Base-by-base conservation (phyloP, 139 green algal species). In the Chlorella vulgaris region DNA sequence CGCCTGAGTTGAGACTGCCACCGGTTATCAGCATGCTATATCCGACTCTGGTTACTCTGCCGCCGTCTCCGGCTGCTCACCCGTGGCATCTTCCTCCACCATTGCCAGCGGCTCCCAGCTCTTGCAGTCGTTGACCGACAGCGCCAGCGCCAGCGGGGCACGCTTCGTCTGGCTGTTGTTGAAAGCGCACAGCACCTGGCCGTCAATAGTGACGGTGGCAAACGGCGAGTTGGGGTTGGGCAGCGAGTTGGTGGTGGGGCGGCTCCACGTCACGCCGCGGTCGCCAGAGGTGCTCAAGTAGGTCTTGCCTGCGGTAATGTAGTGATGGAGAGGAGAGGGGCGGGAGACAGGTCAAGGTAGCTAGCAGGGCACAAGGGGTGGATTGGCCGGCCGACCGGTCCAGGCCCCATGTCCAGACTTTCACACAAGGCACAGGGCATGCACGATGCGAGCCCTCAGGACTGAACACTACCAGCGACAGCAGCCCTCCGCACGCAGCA, bases 141-240 rank as follows among this genome's bases (percentile, higher is more conserved):
- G 55, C n/a, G 83, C 66, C 33, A 87, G 68, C 29, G 67, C 53
- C 51, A 87, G 58, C 26, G 76, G 68, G 22, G 78, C 55, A 0
- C 67, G 58, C 24, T 24, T 8, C 3, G 55, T 65, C 35, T 47
- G 31, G 39, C 33, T 69, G 76, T 70, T 53, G 76, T 87, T 79
- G 83, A 87, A 80, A 31, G 68, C 82, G 10, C 36, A 70, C 38
- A 87, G 66, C 29, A 87, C 83, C 67, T 84, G 67, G 26, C 63
- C 66, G 35, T 81, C 81, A 26, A 80, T 74, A 6, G 62, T 69
- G 43, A 84, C 22, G 2, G 76, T 78, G 8, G 83, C 35, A 19
- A 88, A 55, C 50, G 80, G 84, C n/a, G 74, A 43, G 76, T 88
- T 88, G 35, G 84, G 84, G 84, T 88, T 88, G 51, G 71, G 81